phyloP scores from a whole-genome alignment of 1,284 basidiomycete genomes.

The Irpex lacteus region DNA sequence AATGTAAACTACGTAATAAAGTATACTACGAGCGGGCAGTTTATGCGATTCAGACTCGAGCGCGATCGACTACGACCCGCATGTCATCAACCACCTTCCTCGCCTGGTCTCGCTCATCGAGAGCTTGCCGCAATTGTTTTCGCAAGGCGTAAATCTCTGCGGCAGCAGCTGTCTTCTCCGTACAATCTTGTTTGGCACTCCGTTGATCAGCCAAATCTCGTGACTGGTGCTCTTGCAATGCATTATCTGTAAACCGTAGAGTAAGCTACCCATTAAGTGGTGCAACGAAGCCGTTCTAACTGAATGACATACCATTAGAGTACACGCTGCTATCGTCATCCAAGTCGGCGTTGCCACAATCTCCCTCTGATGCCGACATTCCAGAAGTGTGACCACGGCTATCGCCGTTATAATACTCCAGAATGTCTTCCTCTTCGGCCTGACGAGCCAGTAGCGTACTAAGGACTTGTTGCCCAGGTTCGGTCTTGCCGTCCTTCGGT shows the following conservation, averaged over 20 bases:
- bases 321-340: conserved; percentile 12
- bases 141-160: conserved; percentile 5
- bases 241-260: background rate
- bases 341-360: background rate
- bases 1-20: background rate
- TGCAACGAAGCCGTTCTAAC: background rate
- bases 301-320: conserved; percentile 5
- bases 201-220: background rate
- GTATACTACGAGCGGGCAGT: background rate
- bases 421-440: background rate
- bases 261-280: background rate
- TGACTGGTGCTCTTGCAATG: background rate
- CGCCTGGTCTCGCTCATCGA: conserved; percentile 11
- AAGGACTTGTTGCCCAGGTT: background rate
- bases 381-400: background rate
- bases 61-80: conserved; percentile 4
- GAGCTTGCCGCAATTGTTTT: conserved; percentile 6
- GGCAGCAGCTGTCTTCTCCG: background rate
- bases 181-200: background rate
- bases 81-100: conserved; percentile 9
- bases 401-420: background rate
- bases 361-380: background rate
- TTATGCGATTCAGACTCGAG: background rate
- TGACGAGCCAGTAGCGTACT: background rate
- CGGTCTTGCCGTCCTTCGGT: background rate